Evolutionary conservation across 441 rosid species (phyloP).

Genomic region (Hura crepitans): DNA sequence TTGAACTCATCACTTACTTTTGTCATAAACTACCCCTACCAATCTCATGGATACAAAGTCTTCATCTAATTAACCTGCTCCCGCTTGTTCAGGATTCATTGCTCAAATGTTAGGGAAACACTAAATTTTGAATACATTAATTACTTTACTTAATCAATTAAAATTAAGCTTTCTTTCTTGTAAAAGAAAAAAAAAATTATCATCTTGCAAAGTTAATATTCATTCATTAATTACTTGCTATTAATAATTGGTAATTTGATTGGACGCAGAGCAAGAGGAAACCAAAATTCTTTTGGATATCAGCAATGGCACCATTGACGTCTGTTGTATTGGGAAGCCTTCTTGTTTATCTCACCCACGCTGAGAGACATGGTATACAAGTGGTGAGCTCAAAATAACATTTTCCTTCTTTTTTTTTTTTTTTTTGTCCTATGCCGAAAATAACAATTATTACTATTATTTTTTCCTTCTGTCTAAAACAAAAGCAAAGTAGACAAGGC

Average conservation of each 20-base stretch:
- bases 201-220: too few species aligned
- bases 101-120: too few species aligned
- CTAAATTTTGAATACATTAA: background rate
- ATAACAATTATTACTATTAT: too few species aligned
- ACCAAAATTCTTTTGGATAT: conserved; percentile 78
- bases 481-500: too few species aligned
- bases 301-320: conserved; percentile 92
- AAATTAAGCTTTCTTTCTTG: too few species aligned
- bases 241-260: background rate
- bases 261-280: conserved; percentile 57
- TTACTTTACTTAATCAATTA: background rate
- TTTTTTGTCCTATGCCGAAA: background rate
- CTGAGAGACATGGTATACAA: conserved; percentile 88
- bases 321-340: conserved; percentile 78
- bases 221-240: too few species aligned
- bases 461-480: too few species aligned
- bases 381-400: conserved; percentile 44
- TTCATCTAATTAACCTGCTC: background rate
- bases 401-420: background rate
- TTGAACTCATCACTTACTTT: too few species aligned
- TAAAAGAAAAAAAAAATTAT: too few species aligned
- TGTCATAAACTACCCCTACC: background rate
- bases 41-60: background rate
- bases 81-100: too few species aligned
- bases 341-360: conserved; percentile 71